Conservation (phyloP, 73 alveolate species). For the Paramecium pentaurelia region DNA sequence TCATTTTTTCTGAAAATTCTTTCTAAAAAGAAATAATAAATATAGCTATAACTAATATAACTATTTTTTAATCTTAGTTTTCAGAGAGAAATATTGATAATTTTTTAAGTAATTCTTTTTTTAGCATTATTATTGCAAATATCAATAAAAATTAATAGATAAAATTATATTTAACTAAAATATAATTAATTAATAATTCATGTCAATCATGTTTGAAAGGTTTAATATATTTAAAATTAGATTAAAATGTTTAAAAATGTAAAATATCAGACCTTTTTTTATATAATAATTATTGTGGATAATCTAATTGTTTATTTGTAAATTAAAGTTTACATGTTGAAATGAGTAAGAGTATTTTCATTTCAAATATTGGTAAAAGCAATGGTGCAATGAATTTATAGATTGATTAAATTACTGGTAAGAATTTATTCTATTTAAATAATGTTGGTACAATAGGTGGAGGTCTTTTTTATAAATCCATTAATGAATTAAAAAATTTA, state of each 20-base stretch:
- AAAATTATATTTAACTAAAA: neutral
- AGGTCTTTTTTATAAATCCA: neutral
- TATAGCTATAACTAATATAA: neutral
- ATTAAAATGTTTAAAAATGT: neutral
- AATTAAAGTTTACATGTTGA: neutral
- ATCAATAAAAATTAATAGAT: neutral
- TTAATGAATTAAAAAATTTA: neutral
- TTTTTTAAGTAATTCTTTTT: neutral
- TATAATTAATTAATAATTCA: neutral
- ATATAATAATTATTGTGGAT: neutral
- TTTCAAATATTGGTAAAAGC: neutral
- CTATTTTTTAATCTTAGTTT: neutral
- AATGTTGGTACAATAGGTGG: neutral
- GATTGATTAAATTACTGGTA: neutral
- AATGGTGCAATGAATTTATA: neutral
- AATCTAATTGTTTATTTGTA: neutral
- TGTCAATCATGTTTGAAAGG: neutral
- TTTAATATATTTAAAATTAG: neutral
- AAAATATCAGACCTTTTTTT: neutral
- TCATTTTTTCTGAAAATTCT: neutral
- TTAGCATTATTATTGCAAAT: neutral
- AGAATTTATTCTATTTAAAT: neutral
- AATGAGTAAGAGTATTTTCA: neutral
- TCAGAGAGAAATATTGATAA: neutral
- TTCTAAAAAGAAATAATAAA: neutral